A percentile compares a stretch with the other conserved stretches of the same genome.
Evolutionary conservation across 306 rosid species (phyloP).

Genomic region (Dalbergia cultrata): DNA sequence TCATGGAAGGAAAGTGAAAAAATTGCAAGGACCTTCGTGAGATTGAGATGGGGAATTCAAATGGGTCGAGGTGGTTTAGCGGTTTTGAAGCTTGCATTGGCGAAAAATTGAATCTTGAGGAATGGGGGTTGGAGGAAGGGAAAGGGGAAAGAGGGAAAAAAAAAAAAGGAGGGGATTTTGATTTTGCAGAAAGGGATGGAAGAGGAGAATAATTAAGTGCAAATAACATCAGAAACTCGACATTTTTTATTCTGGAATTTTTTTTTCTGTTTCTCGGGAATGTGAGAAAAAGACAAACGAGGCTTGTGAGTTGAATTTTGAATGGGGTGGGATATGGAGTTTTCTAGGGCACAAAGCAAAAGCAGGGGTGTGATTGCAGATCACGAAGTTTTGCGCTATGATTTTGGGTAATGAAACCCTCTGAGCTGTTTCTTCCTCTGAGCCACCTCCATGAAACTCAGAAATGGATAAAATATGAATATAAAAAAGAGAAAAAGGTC

Average conservation of each 20-base stretch:
- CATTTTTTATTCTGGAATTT: not conserved
- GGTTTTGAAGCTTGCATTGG: slow-evolving; percentile 54
- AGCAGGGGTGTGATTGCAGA: slow-evolving; percentile 46
- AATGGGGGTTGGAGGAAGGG: slow-evolving; percentile 25
- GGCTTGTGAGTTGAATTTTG: not conserved
- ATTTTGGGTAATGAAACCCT: slow-evolving; percentile 35
- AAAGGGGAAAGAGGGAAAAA: slow-evolving; percentile 20
- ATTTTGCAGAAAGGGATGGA: not conserved
- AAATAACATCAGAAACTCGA: slow-evolving; percentile 1
- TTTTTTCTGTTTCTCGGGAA: slow-evolving; percentile 42
- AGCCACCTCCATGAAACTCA: slow-evolving; percentile 55
- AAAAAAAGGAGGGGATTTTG: not conserved
- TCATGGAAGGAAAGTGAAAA: slow-evolving; percentile 45
- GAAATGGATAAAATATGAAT: slow-evolving; percentile 7
- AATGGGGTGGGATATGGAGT: not conserved
- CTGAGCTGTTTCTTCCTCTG: slow-evolving; percentile 46
- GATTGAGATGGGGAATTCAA: slow-evolving; percentile 44
- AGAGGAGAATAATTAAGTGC: slow-evolving; percentile 21
- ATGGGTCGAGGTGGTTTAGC: slow-evolving; percentile 42
- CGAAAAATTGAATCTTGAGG: slow-evolving; percentile 55
- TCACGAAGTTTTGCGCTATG: slow-evolving; percentile 17
- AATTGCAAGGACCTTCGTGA: slow-evolving; percentile 20
- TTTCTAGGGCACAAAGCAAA: slow-evolving; percentile 4
- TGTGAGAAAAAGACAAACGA: slow-evolving; percentile 23
- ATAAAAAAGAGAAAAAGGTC: slow-evolving; percentile 13